phyloP scores from a whole-genome alignment of 2,329 filamentous ascomycete species.

The Microcera coccophila region DNA sequence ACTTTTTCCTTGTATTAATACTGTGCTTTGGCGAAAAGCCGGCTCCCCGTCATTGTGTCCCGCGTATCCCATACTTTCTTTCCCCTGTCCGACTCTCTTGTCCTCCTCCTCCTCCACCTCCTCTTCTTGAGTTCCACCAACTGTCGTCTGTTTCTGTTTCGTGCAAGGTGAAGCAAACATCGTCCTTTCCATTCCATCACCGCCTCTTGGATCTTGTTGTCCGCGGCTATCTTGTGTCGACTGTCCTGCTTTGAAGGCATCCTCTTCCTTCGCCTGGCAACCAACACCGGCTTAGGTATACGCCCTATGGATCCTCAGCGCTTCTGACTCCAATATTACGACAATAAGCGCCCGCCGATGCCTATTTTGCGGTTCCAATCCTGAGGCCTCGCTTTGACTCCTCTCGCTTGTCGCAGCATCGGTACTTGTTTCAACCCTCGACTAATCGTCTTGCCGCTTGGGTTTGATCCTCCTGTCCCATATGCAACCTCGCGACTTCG shows the following conservation, averaged over 20 bases:
- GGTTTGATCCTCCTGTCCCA: constrained; percentile 13
- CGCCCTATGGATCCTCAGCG: neutral
- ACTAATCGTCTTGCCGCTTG: constrained; percentile 11
- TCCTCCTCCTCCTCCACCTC: too few species aligned
- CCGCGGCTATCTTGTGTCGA: neutral
- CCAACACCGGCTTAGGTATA: neutral
- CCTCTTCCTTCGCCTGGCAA: neutral
- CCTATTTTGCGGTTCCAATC: neutral
- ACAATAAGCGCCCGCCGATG: neutral
- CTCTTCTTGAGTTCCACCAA: constrained; percentile 25
- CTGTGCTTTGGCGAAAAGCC: too few species aligned
- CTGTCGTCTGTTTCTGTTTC: constrained; percentile 24
- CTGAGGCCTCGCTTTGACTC: neutral
- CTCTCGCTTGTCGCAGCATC: constrained; percentile 2
- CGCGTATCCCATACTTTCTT: neutral
- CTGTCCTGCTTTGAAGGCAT: neutral
- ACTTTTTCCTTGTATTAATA: too few species aligned
- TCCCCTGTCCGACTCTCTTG: constrained; percentile 2
- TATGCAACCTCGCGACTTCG: constrained; percentile 28
- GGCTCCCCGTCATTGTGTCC: neutral
- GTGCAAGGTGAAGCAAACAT: constrained; percentile 30
- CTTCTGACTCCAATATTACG: neutral
- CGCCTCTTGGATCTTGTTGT: neutral
- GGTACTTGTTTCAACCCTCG: constrained; percentile 9
- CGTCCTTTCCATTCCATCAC: neutral